Evolutionary conservation across 331 rosid genomes (phyloP), one percentile per base, ranked within the genome.

Genomic region (Pyrus hybrid): DNA sequence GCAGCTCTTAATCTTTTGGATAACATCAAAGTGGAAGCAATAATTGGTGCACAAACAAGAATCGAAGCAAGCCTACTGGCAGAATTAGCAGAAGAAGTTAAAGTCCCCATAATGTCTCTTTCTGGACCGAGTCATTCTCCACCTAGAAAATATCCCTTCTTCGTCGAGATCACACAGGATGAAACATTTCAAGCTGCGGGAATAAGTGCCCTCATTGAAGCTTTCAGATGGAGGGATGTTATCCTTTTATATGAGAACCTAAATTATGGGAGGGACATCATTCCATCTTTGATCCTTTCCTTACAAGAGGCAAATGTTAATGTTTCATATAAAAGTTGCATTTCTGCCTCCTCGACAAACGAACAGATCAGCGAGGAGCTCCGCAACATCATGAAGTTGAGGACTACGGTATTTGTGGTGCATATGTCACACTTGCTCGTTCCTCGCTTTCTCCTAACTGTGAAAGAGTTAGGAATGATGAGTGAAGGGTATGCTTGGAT

Each of bases 191-290:
- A 74, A 14, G 68, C 69, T 28, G 49, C 18, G 25, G 75, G 57
- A 28, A 68, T 80, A 26, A 26, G 47, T 41, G 20, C 72, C 29
- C 35, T 69, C 8, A 64, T 74, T 22, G 69, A 21, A 47, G 41
- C 41, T 8, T 80, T 57, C 79, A 61, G 60, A 10, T 74, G 79
- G 80, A 80, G 32, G 72, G 79, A 80, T 29, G 71, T 74, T 12
- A 25, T 74, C n/a, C n/a, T 74, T 20, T 17, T 80, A 20, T 51
- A 68, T 11, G 75, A 74, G 64, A 68, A 29, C 43, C 4, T 75
- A 21, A 67, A 79, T 14, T 25, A 14, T 54, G 41, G 22, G 45
- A 37, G 25, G 6, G 66, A 73, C 43, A 41, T 60, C 9, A 35
- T 58, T 57, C 25, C 67, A 21, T 20, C 8, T 26, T 29, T 79